A percentile compares a stretch with the other conserved stretches of the same genome.
Evolutionary conservation across 805 yeast species (phyloP).

Genomic region (Wickerhamomyces mucosus): DNA sequence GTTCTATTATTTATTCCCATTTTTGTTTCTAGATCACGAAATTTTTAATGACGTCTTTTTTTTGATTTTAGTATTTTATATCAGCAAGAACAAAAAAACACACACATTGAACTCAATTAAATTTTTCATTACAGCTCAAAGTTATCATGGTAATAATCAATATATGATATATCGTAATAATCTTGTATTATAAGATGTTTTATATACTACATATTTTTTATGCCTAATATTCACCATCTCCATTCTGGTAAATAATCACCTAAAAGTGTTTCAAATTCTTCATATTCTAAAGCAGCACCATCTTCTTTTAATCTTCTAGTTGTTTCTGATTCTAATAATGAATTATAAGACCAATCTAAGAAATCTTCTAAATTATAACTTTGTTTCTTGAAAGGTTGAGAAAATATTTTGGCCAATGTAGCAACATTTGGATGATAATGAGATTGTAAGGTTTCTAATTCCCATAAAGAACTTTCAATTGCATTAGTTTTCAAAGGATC

Average conservation of each 20-base stretch:
- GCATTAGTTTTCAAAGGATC: slow-evolving; percentile 81
- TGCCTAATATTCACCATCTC: no score
- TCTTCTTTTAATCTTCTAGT: slow-evolving; percentile 57
- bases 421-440: slow-evolving; percentile 97
- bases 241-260: slow-evolving; percentile 19
- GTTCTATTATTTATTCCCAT: no score
- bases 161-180: no score
- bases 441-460: slow-evolving; percentile 61
- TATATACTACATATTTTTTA: no score
- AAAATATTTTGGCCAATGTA: slow-evolving; percentile 77
- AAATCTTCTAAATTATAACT: slow-evolving; percentile 90
- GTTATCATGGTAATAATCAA: no score
- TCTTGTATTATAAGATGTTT: no score
- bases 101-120: no score
- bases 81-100: no score
- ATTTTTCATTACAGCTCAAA: no score
- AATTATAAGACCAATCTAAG: slow-evolving; percentile 77
- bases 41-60: no score
- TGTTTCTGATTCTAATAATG: slow-evolving; percentile 54
- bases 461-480: slow-evolving; percentile 86
- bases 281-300: slow-evolving; percentile 66
- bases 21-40: no score
- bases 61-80: no score
- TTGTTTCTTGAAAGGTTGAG: slow-evolving; percentile 84
- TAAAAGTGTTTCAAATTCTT: slow-evolving; percentile 22